Conservation (phyloP, 225 moss, liverwort and hornwort genomes). For the Takakia lepidozioides region DNA sequence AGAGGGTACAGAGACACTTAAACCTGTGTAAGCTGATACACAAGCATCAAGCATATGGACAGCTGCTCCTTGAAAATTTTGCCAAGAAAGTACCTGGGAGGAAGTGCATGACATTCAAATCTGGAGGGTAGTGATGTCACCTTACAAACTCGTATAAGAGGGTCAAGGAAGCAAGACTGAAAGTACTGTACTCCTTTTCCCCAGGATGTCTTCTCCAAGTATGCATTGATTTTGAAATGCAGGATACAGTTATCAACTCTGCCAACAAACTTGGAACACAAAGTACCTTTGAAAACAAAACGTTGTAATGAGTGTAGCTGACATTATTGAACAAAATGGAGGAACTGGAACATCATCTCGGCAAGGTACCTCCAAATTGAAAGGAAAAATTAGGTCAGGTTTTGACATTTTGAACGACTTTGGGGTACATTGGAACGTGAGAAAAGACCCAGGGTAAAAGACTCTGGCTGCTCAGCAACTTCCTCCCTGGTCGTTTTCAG, state of each 20-base stretch:
- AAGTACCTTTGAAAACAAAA: too few species aligned
- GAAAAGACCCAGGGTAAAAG: too few species aligned
- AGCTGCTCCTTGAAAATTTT: too few species aligned
- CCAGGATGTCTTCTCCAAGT: constrained; percentile 78
- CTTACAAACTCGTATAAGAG: constrained; percentile 70
- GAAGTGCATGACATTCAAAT: not conserved
- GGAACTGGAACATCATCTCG: too few species aligned
- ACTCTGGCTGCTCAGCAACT: too few species aligned
- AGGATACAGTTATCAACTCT: not conserved
- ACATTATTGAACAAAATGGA: not conserved
- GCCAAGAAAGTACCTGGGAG: too few species aligned
- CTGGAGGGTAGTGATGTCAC: constrained; percentile 16
- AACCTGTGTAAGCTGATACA: not conserved
- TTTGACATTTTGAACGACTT: too few species aligned
- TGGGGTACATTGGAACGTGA: too few species aligned
- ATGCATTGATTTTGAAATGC: too few species aligned
- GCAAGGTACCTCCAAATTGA: too few species aligned
- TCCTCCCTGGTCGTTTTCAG: too few species aligned
- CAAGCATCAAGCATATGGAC: not conserved
- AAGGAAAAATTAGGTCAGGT: too few species aligned
- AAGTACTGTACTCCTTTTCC: constrained; percentile 54
- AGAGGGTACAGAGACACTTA: not conserved
- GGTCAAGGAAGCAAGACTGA: constrained; percentile 59
- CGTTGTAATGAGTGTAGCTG: not conserved
- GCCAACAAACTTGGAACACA: constrained; percentile 3